Evolutionary conservation across 768 basidiomycete genomes (phyloP).

Genomic region (Suillus variegatus): DNA sequence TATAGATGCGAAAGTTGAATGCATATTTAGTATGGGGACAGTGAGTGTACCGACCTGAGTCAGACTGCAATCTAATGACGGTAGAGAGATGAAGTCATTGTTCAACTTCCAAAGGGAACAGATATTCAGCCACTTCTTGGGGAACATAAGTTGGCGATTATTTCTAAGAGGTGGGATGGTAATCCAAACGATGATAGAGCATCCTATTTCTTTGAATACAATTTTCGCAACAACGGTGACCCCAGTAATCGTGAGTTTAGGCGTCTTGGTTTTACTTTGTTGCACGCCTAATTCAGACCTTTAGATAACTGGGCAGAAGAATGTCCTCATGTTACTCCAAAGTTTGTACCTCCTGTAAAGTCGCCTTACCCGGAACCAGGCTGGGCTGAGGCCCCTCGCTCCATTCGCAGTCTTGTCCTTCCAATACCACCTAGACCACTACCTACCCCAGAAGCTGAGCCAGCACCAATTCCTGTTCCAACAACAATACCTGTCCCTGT

Average conservation of each 20-base stretch:
- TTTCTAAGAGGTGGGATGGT: slow-evolving; percentile 16
- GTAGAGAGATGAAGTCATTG: slow-evolving; percentile 32
- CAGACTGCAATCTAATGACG: neutral
- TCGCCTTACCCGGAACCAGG: slow-evolving; percentile 29
- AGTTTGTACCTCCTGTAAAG: slow-evolving; percentile 22
- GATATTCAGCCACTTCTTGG: slow-evolving; percentile 30
- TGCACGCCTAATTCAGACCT: neutral
- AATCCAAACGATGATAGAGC: slow-evolving; percentile 16
- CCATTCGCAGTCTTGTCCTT: slow-evolving; percentile 22
- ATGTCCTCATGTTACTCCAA: slow-evolving; percentile 18
- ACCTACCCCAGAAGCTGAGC: neutral
- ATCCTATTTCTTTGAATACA: slow-evolving; percentile 29
- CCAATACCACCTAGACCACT: slow-evolving; percentile 17
- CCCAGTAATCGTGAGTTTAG: slow-evolving; percentile 29
- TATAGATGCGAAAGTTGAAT: slow-evolving; percentile 20
- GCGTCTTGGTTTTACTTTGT: neutral
- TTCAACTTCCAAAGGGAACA: slow-evolving; percentile 27
- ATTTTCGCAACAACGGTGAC: slow-evolving; percentile 32
- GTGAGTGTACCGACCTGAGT: slow-evolving; percentile 23
- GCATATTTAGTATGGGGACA: slow-evolving; percentile 29
- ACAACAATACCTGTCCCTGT: neutral
- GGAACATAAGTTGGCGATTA: slow-evolving; percentile 23
- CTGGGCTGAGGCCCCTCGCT: slow-evolving; percentile 22
- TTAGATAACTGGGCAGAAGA: slow-evolving; percentile 29
- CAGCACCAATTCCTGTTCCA: neutral